A percentile compares a stretch with the other conserved stretches of the same genome.
These are phyloP conservation scores for Corchorus olitorius DNA, from an alignment of 345 rosid species.

Conservation along the genomic window DNA sequence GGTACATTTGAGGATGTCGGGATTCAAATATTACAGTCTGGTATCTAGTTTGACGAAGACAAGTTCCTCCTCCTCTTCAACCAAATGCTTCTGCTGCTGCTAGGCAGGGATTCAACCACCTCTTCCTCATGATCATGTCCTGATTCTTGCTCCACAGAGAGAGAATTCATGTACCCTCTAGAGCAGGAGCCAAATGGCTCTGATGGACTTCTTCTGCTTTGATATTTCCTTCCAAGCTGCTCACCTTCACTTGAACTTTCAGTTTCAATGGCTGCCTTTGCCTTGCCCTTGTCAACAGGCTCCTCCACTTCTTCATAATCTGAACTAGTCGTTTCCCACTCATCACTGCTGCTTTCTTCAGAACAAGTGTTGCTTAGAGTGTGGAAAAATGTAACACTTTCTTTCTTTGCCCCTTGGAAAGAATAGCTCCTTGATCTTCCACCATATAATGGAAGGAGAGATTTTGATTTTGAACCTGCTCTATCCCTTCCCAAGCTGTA, in stretches of 20 bases:
- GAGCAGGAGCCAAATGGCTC: constrained; percentile 34
- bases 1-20: no score
- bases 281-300: constrained; percentile 30
- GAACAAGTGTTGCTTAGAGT: constrained; percentile 50
- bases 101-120: constrained; percentile 28
- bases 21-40: background rate
- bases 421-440: constrained; percentile 55
- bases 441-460: constrained; percentile 53
- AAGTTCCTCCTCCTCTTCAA: constrained; percentile 43
- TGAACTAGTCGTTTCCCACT: constrained; percentile 19
- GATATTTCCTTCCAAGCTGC: background rate
- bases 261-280: constrained; percentile 28
- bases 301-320: constrained; percentile 24
- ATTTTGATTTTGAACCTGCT: constrained; percentile 29
- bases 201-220: constrained; percentile 39
- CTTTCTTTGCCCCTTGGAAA: constrained; percentile 49
- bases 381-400: constrained; percentile 45
- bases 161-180: constrained; percentile 5
- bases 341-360: constrained; percentile 32
- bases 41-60: constrained; percentile 37
- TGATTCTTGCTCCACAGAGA: constrained; percentile 24
- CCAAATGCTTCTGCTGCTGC: constrained; percentile 28
- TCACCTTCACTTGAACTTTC: constrained; percentile 41
- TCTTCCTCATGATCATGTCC: constrained; percentile 9
- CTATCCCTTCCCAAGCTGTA: constrained; percentile 80